Evolutionary conservation across 2,329 filamentous ascomycete genomes (phyloP).

Genomic region (Corinectria fuckeliana): DNA sequence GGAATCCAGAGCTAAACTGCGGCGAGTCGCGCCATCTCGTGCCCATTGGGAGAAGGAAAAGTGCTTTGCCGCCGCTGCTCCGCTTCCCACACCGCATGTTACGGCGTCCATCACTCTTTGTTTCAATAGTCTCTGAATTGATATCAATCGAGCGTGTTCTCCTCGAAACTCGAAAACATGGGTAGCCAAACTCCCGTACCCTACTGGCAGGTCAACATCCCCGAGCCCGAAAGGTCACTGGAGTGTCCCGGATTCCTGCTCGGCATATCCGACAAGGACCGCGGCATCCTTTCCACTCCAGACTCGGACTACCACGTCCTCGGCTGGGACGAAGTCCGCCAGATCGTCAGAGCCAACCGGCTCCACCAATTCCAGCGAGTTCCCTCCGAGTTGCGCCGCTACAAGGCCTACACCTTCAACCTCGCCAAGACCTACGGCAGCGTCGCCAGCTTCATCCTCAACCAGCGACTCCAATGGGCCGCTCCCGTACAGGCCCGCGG

Average conservation of each 20-base stretch:
- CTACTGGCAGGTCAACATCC: slow-evolving; percentile 87
- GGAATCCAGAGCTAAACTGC: too few species aligned
- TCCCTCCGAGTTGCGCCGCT: slow-evolving; percentile 79
- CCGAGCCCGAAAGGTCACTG: slow-evolving; percentile 62
- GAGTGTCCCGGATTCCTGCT: slow-evolving; percentile 76
- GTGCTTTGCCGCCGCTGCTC: not conserved
- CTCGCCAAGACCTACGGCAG: slow-evolving; percentile 74
- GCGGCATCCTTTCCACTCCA: slow-evolving; percentile 70
- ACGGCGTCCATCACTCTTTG: not conserved
- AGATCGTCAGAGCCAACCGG: slow-evolving; percentile 68
- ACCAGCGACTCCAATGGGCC: slow-evolving; percentile 73
- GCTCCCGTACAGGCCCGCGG: slow-evolving; percentile 45
- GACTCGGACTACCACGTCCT: slow-evolving; percentile 69
- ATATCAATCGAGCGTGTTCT: not conserved
- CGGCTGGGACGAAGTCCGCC: slow-evolving; percentile 73
- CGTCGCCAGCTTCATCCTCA: slow-evolving; percentile 77
- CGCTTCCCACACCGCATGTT: not conserved
- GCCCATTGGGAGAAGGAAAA: not conserved
- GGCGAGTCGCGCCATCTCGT: not conserved
- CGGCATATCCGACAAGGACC: slow-evolving; percentile 71
- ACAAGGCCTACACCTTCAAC: slow-evolving; percentile 71
- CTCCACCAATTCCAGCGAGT: slow-evolving; percentile 79
- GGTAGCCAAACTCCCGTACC: slow-evolving; percentile 51
- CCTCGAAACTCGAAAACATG: slow-evolving; percentile 40
- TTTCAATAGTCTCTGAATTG: too few species aligned